These are phyloP conservation scores for Coelastrella sp. DNA, from an alignment of 139 green algal species.

Conservation along the genomic window DNA sequence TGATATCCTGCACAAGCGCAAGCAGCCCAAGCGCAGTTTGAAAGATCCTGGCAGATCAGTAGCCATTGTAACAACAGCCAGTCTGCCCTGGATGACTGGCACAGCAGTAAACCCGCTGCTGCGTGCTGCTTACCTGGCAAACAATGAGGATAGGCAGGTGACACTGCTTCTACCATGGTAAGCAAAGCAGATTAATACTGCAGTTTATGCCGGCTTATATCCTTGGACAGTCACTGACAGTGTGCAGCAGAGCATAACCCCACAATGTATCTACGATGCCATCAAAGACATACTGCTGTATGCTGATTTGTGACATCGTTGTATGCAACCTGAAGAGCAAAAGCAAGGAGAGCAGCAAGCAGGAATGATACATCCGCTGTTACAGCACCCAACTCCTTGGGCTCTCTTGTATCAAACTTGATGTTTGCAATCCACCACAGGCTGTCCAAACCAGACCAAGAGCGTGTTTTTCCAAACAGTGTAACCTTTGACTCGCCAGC, in stretches of 20 bases:
- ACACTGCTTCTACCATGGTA: slow-evolving; percentile 71
- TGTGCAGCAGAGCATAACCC: too few relatives aligned
- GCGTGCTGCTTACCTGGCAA: slow-evolving; percentile 95
- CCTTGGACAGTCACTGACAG: neutral
- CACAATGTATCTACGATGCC: too few relatives aligned
- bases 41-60: slow-evolving; percentile 84
- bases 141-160: slow-evolving; percentile 69
- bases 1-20: slow-evolving; percentile 47
- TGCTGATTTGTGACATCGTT: neutral
- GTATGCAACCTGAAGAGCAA: neutral
- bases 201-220: neutral
- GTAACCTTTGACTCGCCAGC: slow-evolving; percentile 90
- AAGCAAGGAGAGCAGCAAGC: too few relatives aligned
- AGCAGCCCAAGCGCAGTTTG: slow-evolving; percentile 63
- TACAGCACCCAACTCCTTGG: too few relatives aligned
- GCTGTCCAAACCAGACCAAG: slow-evolving; percentile 92
- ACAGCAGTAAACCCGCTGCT: slow-evolving; percentile 98
- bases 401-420: too few relatives aligned
- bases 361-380: too few relatives aligned
- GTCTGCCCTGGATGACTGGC: slow-evolving; percentile 98
- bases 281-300: neutral
- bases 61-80: slow-evolving; percentile 97
- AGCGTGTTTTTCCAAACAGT: slow-evolving; percentile 90
- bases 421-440: too few relatives aligned
- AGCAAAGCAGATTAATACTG: neutral